Evolutionary conservation across 495 filamentous ascomycete species (phyloP).

Genomic region (Hypoxylon crocopeplum): DNA sequence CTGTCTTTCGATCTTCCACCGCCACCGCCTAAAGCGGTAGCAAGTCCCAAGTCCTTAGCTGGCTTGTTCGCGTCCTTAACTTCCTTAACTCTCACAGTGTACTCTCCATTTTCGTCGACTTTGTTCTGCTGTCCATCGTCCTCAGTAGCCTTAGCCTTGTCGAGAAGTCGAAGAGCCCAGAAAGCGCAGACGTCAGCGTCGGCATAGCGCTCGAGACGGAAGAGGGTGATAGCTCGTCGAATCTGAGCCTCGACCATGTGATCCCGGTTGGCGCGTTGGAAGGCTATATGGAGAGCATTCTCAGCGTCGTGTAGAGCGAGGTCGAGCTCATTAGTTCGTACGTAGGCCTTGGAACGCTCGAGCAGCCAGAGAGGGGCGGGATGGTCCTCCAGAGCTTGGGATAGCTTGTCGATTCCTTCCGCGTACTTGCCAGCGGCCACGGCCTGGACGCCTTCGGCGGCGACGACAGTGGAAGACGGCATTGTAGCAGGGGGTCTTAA

Average conservation of each 20-base stretch:
- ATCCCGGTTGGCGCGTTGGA: slow-evolving; percentile 78
- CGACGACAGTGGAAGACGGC: slow-evolving; percentile 39
- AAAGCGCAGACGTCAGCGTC: slow-evolving; percentile 78
- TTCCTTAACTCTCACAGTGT: slow-evolving; percentile 42
- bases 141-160: slow-evolving; percentile 49
- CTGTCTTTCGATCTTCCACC: slow-evolving; percentile 4
- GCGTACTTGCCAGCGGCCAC: slow-evolving; percentile 67
- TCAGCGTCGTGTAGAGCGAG: slow-evolving; percentile 83
- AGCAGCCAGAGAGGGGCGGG: slow-evolving; percentile 83
- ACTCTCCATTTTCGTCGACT: slow-evolving; percentile 49
- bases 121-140: slow-evolving; percentile 49
- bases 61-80: slow-evolving; percentile 33
- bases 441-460: slow-evolving; percentile 59
- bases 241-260: slow-evolving; percentile 82
- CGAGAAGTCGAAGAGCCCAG: slow-evolving; percentile 64
- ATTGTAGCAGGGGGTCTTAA: no score
- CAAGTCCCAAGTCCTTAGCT: slow-evolving; percentile 38
- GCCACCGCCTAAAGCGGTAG: slow-evolving; percentile 11
- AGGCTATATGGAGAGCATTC: slow-evolving; percentile 70
- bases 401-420: slow-evolving; percentile 73
- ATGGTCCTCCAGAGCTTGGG: slow-evolving; percentile 73
- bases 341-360: slow-evolving; percentile 83
- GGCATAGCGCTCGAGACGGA: slow-evolving; percentile 71
- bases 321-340: slow-evolving; percentile 60
- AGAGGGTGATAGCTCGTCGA: slow-evolving; percentile 76